phyloP scores from a whole-genome alignment of 148 eudicot species.

The Rhododendron williamsianum region DNA sequence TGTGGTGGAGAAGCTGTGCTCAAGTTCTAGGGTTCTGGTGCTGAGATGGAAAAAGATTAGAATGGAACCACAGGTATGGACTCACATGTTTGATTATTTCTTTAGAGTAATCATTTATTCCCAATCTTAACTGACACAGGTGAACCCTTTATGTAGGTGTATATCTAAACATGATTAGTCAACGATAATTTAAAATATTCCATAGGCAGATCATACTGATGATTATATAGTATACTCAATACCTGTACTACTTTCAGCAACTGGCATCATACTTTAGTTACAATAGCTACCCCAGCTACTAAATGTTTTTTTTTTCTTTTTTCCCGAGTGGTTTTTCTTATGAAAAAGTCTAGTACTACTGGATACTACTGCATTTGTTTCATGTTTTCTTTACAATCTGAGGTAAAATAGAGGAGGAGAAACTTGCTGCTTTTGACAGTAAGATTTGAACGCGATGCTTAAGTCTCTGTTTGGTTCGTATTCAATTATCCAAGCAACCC shows the following conservation, averaged over 20 bases:
- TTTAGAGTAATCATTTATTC: neutral
- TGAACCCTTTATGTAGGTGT: neutral
- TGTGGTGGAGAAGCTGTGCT: neutral
- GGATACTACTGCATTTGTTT: neutral
- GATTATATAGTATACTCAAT: neutral
- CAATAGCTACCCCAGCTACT: neutral
- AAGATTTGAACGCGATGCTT: neutral
- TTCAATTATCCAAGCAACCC: constrained; percentile 5
- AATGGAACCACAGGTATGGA: neutral
- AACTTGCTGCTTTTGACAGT: neutral
- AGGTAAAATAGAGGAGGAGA: neutral
- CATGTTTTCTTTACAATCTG: neutral
- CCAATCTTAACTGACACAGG: neutral
- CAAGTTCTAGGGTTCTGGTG: neutral
- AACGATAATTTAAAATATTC: neutral
- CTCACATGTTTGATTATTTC: neutral
- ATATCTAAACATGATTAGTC: neutral
- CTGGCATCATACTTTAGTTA: neutral
- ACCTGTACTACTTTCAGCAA: neutral
- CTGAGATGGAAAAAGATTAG: neutral
- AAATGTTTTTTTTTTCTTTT: neutral
- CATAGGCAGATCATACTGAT: neutral
- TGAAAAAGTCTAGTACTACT: neutral
- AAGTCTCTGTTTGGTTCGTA: neutral
- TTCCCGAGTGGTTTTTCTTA: neutral